Evolutionary conservation across 2,329 filamentous ascomycete genomes (phyloP).

Genomic region (Monosporascus sp.): DNA sequence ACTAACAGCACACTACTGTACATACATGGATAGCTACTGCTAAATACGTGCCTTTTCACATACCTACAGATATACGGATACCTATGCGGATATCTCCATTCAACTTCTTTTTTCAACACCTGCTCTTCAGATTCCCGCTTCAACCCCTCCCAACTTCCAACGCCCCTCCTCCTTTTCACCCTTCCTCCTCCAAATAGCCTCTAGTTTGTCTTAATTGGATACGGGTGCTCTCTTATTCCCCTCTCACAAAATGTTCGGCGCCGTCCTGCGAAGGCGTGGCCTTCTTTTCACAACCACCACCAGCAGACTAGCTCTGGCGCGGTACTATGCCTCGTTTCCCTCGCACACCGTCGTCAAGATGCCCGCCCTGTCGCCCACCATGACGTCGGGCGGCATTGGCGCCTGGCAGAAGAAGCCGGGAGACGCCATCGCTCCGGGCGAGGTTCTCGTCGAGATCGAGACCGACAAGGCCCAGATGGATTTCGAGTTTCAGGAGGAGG

Average conservation of each 20-base stretch:
- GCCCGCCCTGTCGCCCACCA: slow-evolving; percentile 96
- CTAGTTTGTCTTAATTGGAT: not conserved
- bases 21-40: too few species aligned
- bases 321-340: slow-evolving; percentile 79
- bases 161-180: not conserved
- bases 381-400: slow-evolving; percentile 95
- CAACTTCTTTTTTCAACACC: not conserved
- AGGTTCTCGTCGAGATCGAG: slow-evolving; percentile 97
- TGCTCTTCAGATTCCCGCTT: not conserved
- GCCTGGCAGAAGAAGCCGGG: slow-evolving; percentile 97
- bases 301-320: slow-evolving; percentile 50
- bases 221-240: slow-evolving; percentile 11
- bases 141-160: not conserved
- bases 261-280: slow-evolving; percentile 58
- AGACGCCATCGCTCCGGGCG: slow-evolving; percentile 80
- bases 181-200: not conserved
- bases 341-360: slow-evolving; percentile 94
- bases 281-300: slow-evolving; percentile 47
- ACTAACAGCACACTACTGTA: not conserved
- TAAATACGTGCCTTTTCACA: too few species aligned
- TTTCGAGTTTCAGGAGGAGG: slow-evolving; percentile 99
- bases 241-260: slow-evolving; percentile 52
- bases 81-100: too few species aligned
- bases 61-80: too few species aligned
- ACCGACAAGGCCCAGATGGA: slow-evolving; percentile 99